Conservation (phyloP, 768 basidiomycete genomes). For the Boletus huronensis region DNA sequence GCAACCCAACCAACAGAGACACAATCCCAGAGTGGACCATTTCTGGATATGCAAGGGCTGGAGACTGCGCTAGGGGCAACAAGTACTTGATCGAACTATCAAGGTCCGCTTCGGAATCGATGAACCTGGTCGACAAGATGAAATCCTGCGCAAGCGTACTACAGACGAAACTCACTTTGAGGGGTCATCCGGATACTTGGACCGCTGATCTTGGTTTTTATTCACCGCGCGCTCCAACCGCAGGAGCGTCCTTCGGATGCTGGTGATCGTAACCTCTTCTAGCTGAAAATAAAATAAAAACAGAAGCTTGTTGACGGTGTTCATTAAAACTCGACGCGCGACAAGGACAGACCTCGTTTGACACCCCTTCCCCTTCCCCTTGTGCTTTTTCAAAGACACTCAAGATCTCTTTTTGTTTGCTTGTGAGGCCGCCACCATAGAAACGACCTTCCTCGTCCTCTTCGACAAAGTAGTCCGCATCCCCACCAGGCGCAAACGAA, state of each 20-base stretch:
- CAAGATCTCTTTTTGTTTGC: constrained; percentile 91
- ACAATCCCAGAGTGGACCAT: constrained; percentile 75
- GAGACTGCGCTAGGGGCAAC: constrained; percentile 84
- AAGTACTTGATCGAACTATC: constrained; percentile 83
- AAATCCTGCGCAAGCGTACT: neutral
- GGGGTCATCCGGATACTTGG: constrained; percentile 92
- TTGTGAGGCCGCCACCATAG: constrained; percentile 90
- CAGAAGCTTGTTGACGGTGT: neutral
- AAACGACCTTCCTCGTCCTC: constrained; percentile 92
- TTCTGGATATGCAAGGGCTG: constrained; percentile 84
- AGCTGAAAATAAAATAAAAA: constrained; percentile 43
- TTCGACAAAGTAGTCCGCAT: constrained; percentile 86
- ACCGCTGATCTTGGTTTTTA: constrained; percentile 94
- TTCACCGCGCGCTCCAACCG: constrained; percentile 85
- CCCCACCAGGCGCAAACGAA: constrained; percentile 78
- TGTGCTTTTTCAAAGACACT: constrained; percentile 86
- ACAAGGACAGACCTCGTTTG: constrained; percentile 59
- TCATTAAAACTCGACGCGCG: neutral
- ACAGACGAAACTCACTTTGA: constrained; percentile 57
- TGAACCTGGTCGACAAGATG: constrained; percentile 65
- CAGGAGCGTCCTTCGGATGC: constrained; percentile 69
- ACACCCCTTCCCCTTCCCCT: constrained; percentile 55
- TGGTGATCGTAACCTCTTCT: constrained; percentile 64
- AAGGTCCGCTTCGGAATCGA: constrained; percentile 96
- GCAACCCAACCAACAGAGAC: constrained; percentile 70